Evolutionary conservation across 1,284 basidiomycete species (phyloP).

Genomic region (Ganoderma lingzhi): DNA sequence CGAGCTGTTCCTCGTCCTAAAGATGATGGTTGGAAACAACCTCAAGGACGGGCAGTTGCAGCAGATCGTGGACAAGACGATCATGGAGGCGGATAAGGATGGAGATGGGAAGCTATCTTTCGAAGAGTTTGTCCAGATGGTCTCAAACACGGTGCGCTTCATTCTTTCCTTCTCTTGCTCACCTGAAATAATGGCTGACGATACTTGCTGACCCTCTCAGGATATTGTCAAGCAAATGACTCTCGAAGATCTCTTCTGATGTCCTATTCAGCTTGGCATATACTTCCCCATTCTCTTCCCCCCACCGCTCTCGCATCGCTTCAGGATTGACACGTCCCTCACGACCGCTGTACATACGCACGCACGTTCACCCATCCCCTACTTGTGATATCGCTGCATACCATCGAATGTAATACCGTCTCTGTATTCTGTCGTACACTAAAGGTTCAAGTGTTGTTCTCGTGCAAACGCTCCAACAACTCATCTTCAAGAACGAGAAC

Average conservation of each 20-base stretch:
- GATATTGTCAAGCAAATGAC: conserved; percentile 99
- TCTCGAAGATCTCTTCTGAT: conserved; percentile 88
- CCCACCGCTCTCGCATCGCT: background rate
- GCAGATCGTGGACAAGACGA: conserved; percentile 99
- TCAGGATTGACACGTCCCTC: conserved; percentile 21
- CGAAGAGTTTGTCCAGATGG: conserved; percentile 97
- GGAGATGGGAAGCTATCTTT: conserved; percentile 97
- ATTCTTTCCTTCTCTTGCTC: conserved; percentile 22
- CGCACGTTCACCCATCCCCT: conserved; percentile 21
- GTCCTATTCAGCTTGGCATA: conserved; percentile 14
- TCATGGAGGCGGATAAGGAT: conserved; percentile 99
- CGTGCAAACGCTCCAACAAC: background rate
- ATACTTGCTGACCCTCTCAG: conserved; percentile 42
- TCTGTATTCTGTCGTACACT: conserved; percentile 29
- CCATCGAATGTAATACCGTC: conserved; percentile 33
- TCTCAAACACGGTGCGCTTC: conserved; percentile 87
- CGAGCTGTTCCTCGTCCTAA: conserved; percentile 96
- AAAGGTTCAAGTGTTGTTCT: conserved; percentile 17
- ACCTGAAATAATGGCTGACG: conserved; percentile 19
- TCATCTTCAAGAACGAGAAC: background rate
- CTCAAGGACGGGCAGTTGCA: conserved; percentile 99
- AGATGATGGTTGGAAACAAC: conserved; percentile 99
- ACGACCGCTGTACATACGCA: conserved; percentile 25
- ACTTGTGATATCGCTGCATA: conserved; percentile 27
- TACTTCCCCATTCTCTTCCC: background rate